These are phyloP conservation scores for Aspergillus alliaceus DNA, from an alignment of 2,329 filamentous ascomycete genomes.

Conservation along the genomic window DNA sequence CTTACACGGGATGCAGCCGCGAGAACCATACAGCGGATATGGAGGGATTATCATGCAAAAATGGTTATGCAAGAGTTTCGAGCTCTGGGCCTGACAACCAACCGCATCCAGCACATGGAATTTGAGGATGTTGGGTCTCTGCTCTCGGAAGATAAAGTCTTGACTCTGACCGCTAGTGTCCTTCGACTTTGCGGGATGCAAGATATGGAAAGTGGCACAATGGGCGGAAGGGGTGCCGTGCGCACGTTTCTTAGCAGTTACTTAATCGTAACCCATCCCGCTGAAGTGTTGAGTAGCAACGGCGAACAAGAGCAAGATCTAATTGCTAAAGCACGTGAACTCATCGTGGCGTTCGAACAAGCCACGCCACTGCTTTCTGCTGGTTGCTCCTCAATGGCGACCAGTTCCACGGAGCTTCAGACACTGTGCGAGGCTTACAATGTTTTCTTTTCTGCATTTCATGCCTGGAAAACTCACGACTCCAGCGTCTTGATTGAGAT, in stretches of 20 bases:
- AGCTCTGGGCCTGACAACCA: conserved; percentile 53
- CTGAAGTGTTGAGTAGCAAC: conserved; percentile 60
- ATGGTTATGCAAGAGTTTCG: conserved; percentile 52
- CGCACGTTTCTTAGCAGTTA: conserved; percentile 65
- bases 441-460: conserved; percentile 62
- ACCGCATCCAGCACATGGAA: conserved; percentile 50
- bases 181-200: conserved; percentile 58
- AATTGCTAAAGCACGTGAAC: conserved; percentile 59
- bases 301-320: conserved; percentile 64
- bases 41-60: conserved; percentile 53
- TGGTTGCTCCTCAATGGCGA: conserved; percentile 36
- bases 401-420: conserved; percentile 50
- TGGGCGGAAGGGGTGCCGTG: conserved; percentile 53
- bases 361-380: conserved; percentile 51
- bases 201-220: conserved; percentile 50
- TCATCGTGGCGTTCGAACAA: conserved; percentile 58
- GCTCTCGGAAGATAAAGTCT: conserved; percentile 55
- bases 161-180: conserved; percentile 54
- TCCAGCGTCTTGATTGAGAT: conserved; percentile 63
- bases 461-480: conserved; percentile 66
- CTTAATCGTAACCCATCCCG: conserved; percentile 61
- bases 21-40: conserved; percentile 58
- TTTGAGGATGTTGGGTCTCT: conserved; percentile 62
- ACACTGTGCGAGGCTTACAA: conserved; percentile 57
- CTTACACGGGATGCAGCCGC: conserved; percentile 56